These are phyloP conservation scores for Fraxinus americana DNA, from an alignment of 257 asterid species.

Conservation along the genomic window DNA sequence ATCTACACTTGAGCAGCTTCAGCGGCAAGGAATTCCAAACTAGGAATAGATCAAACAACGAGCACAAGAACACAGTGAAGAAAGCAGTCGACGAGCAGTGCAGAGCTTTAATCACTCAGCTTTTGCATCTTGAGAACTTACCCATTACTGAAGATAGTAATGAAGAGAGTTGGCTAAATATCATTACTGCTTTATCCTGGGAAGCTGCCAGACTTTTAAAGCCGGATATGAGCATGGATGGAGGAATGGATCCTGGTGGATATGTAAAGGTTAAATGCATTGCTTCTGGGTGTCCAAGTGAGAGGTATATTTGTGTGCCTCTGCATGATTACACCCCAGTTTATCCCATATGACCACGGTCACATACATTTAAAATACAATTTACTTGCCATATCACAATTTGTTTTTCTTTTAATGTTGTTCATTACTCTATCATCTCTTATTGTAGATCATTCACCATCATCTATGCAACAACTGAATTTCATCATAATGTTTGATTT, in stretches of 20 bases:
- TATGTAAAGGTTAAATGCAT: constrained; percentile 81
- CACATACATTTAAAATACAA: background rate
- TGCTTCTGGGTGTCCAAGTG: constrained; percentile 63
- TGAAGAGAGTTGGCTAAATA: constrained; percentile 67
- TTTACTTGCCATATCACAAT: background rate
- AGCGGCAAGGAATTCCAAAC: constrained; percentile 49
- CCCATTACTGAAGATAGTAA: constrained; percentile 37
- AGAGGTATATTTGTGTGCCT: constrained; percentile 50
- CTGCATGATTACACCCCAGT: constrained; percentile 2
- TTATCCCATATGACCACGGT: background rate
- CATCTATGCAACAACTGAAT: background rate
- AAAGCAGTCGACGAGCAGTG: constrained; percentile 61
- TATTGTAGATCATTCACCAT: background rate
- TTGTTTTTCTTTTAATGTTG: background rate
- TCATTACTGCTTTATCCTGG: constrained; percentile 63
- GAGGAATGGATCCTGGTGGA: constrained; percentile 90
- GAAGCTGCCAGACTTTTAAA: constrained; percentile 76
- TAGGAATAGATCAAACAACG: constrained; percentile 64
- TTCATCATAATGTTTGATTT: background rate
- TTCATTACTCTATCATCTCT: background rate
- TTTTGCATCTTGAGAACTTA: constrained; percentile 62
- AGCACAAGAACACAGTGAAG: constrained; percentile 62
- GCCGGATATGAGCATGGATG: constrained; percentile 72
- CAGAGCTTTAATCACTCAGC: constrained; percentile 66
- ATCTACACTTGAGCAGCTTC: constrained; percentile 58